phyloP scores from a whole-genome alignment of 371 early-diverging fungal species.

The Mortierella sp. region DNA sequence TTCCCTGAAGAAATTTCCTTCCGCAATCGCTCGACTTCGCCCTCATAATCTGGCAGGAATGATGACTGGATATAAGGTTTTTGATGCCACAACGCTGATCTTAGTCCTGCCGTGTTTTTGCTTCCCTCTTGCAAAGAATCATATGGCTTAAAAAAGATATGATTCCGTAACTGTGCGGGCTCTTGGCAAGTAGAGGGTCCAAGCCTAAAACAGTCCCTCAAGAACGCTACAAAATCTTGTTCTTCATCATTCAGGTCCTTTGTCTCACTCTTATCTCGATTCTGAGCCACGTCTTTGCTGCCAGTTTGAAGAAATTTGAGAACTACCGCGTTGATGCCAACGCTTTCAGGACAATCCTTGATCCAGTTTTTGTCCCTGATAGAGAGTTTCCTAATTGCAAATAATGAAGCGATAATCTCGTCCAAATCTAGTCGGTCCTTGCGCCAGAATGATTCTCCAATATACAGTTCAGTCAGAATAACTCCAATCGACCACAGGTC shows the following conservation, averaged over 20 bases:
- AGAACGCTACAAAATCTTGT: constrained; percentile 18
- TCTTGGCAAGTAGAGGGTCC: constrained; percentile 16
- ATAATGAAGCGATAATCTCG: constrained; percentile 50
- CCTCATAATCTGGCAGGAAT: constrained; percentile 33
- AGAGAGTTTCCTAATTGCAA: constrained; percentile 41
- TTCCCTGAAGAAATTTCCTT: constrained; percentile 16
- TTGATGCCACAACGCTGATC: constrained; percentile 26
- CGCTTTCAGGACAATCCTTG: constrained; percentile 28
- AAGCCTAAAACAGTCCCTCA: constrained; percentile 33
- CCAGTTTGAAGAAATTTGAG: constrained; percentile 36
- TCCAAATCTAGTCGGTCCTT: constrained; percentile 54
- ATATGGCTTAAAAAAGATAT: constrained; percentile 29
- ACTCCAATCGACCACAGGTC: constrained; percentile 75
- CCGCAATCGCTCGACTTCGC: constrained; percentile 43
- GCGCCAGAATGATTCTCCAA: constrained; percentile 69
- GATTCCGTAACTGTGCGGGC: constrained; percentile 26
- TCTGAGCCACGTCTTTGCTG: not conserved
- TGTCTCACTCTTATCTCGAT: not conserved
- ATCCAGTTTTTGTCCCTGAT: constrained; percentile 35
- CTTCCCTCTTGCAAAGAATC: not conserved
- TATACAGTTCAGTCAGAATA: constrained; percentile 68
- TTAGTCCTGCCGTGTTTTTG: not conserved
- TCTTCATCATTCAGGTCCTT: constrained; percentile 8
- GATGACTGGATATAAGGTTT: constrained; percentile 44
- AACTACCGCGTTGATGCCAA: constrained; percentile 39